Conservation (phyloP, 768 basidiomycete species). For the Phylloporus sp. region DNA sequence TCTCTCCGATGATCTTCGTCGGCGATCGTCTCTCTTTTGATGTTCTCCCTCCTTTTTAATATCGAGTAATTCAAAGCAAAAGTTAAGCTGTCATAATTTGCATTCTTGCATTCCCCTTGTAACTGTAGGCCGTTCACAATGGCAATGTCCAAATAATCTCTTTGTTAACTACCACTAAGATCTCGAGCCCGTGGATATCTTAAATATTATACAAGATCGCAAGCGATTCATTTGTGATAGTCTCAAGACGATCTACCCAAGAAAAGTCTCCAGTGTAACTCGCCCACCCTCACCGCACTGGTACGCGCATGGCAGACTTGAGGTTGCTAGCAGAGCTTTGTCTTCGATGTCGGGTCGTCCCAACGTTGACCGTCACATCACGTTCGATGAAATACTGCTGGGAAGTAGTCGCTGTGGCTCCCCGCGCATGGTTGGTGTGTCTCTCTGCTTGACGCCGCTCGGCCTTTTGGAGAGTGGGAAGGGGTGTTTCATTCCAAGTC, state of each 20-base stretch:
- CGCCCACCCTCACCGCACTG: slow-evolving; percentile 28
- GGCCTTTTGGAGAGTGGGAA: slow-evolving; percentile 19
- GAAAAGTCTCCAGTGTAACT: neutral
- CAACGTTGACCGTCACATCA: slow-evolving; percentile 29
- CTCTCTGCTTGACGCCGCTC: slow-evolving; percentile 22
- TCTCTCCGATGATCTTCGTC: slow-evolving; percentile 45
- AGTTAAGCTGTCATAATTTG: slow-evolving; percentile 26
- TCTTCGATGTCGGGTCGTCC: slow-evolving; percentile 27
- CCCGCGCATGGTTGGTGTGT: slow-evolving; percentile 29
- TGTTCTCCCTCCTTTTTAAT: slow-evolving; percentile 16
- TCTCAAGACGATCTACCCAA: slow-evolving; percentile 8
- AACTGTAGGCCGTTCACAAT: slow-evolving; percentile 19
- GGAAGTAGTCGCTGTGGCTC: slow-evolving; percentile 10
- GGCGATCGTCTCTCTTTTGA: slow-evolving; percentile 10
- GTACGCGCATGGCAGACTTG: slow-evolving; percentile 35
- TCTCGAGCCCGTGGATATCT: slow-evolving; percentile 7
- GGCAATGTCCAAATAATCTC: slow-evolving; percentile 12
- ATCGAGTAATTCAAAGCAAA: slow-evolving; percentile 25
- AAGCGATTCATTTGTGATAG: slow-evolving; percentile 6
- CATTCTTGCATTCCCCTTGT: slow-evolving; percentile 19
- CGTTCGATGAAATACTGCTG: slow-evolving; percentile 29
- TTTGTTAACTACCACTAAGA: slow-evolving; percentile 14
- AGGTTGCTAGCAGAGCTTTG: slow-evolving; percentile 30
- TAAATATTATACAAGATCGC: slow-evolving; percentile 24
- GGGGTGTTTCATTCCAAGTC: slow-evolving; percentile 6